Base-by-base conservation (phyloP, 1,284 basidiomycete genomes). In the Rhodotorula sp. region DNA sequence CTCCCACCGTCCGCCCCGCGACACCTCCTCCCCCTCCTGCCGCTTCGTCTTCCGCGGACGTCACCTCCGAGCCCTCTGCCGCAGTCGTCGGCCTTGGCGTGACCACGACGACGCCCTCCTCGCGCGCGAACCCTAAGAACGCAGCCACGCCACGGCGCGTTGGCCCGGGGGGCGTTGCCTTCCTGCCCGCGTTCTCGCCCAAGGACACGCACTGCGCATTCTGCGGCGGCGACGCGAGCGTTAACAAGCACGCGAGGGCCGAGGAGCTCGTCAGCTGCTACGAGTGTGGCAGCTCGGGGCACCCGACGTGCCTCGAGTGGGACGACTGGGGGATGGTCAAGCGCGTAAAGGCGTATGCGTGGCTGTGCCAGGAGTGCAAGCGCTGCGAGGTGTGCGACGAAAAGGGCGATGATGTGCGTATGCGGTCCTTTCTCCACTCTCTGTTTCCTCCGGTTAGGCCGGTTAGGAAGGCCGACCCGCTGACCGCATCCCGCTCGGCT, bases 331-430 rank as follows among this genome's bases (percentile, higher is more conserved):
- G 75, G n/a, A 81, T 81, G 72, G 76, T 82, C 65, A 71, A 75
- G 27, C 79, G 78, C 75, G 78, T 77, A 12, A 69, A 74, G 56
- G 71, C 63, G 15, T 96, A 95, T 80, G 84, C 86, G 41, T 99
- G 96, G 96, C 87, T 87, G 75, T 99, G 96, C 80, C 87, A 88
- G 65, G 92, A 96, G 77, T 98, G 96, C 85, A 98, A 97, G 84
- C 89, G 85, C 65, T 99, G 96, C 81, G 93, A 97, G 82, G 84
- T 91, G 69, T 99, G 96, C 81, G 82, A 86, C 59, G 84, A 88
- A 80, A 94, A 94, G 80, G 92, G 90, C 46, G 90, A 94, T 80
- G 94, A 96, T 82, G 94, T 95, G 84, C 85, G 91, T 85, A 4
- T 15, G 55, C 46, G 27, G 61, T 55, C 29, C 27, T n/a, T 56